Conservation (phyloP, 306 rosid genomes). For the Rosa rugosa region DNA sequence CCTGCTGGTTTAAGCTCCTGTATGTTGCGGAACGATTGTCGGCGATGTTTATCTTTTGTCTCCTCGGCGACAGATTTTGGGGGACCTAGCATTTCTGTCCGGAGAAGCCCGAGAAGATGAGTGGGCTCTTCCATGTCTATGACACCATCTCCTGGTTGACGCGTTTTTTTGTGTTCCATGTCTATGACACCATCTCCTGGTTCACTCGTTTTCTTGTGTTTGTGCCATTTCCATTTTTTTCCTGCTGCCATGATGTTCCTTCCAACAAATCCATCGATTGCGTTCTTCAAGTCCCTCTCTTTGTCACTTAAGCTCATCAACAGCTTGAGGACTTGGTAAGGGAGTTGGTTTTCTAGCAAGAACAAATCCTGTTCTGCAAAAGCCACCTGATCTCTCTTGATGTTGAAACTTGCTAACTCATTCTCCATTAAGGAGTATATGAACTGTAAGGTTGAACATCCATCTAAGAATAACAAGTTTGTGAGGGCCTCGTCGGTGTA, state of each 20-base stretch:
- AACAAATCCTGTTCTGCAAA: slow-evolving; percentile 18
- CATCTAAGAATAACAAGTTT: too few species aligned
- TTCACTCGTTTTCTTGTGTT: neutral
- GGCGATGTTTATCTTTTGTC: accelerated
- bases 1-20: slow-evolving; percentile 25
- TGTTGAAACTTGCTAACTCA: too few species aligned
- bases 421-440: too few species aligned
- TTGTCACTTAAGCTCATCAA: neutral
- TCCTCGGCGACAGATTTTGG: accelerated
- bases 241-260: neutral
- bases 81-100: neutral
- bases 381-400: too few species aligned
- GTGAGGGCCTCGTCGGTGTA: too few species aligned
- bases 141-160: neutral
- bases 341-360: slow-evolving; percentile 37
- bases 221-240: neutral
- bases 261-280: neutral
- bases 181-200: neutral
- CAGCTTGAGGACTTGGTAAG: slow-evolving; percentile 18
- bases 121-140: neutral
- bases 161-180: neutral
- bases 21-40: slow-evolving; percentile 16
- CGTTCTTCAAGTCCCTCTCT: accelerated
- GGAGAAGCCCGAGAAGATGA: slow-evolving; percentile 25
- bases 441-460: too few species aligned